Conservation (phyloP, 352 stramenopile genomes). For the Phytophthora cactorum region DNA sequence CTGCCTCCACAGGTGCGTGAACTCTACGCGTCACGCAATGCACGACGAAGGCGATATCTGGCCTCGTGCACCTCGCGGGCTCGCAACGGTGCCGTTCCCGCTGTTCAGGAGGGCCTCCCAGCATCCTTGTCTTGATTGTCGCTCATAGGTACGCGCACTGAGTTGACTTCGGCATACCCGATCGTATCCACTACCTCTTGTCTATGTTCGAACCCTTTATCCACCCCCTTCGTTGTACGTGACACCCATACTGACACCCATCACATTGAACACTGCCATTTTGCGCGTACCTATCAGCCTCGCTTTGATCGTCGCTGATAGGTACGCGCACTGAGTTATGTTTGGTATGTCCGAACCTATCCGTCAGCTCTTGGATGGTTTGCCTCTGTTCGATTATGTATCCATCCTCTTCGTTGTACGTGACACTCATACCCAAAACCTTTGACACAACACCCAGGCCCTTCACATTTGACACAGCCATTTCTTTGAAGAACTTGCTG, state of each 20-base stretch:
- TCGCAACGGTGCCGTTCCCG: neutral
- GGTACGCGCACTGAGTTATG: neutral
- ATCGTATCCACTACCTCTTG: neutral
- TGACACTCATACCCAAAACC: conserved; percentile 31
- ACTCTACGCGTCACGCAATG: neutral
- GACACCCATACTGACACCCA: conserved; percentile 19
- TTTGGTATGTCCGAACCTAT: neutral
- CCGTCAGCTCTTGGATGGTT: neutral
- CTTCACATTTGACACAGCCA: conserved; percentile 22
- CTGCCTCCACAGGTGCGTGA: neutral
- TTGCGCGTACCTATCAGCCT: neutral
- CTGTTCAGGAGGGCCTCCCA: neutral
- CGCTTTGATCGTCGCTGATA: neutral
- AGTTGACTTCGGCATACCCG: neutral
- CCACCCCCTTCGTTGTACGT: neutral
- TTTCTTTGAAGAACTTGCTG: conserved; percentile 16
- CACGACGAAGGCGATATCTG: conserved; percentile 1
- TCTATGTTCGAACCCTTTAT: neutral
- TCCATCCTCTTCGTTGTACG: neutral
- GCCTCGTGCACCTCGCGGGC: neutral
- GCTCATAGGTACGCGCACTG: neutral
- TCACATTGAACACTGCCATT: conserved; percentile 24
- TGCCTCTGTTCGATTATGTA: neutral
- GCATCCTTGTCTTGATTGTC: neutral
- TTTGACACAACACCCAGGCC: conserved; percentile 28